Base-by-base conservation (phyloP, 495 filamentous ascomycete species). In the Delitschia confertaspora region DNA sequence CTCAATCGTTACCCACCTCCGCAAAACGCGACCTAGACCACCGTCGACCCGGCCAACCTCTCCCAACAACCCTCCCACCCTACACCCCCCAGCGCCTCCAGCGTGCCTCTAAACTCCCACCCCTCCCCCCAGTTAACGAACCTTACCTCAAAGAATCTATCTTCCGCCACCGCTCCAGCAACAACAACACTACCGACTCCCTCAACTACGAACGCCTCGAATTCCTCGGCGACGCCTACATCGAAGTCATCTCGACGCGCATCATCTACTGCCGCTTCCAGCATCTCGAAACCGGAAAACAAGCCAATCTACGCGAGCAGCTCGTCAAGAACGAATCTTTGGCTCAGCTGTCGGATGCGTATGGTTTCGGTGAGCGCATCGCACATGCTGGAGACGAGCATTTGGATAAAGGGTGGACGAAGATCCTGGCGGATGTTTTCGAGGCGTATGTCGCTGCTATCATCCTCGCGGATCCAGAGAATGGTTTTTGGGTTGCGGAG, bases 391-490 rank as follows among this genome's bases (percentile, higher is more conserved):
- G 40, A 50, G 29, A 61, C 69, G 43, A 47, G 8, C 55, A 67
- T 37, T 51, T 62, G 6, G 70, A 76, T 33, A 71, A 71, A 46
- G 69, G 71, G 48, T 71, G 66, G 21, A 64, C 52, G 19, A 95
- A 95, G 59, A 75, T 80, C 13, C 65, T 78, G 34, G 88, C 78
- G 6, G 88, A 95, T 60, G 72, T 95, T 6, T 88, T 95, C 56
- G 88, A 95, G 61, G 80, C 88, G 1, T 93, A 89, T 59, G 74
- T 88, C 7, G 88, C 84, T 14, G 87, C 83, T 9, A 59, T 85
- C 18, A 71, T 93, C 32, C 61, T 86, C 6, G 78, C 77, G 9
- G 70, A 83, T 55, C 64, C 75, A 0, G 60, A 55, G 8, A 31
- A 34, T 30, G 86, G 86, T 5, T 71, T 82, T 36, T 45, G 56